Percentiles rank a stretch among this genome's conserved stretches.
phyloP scores from a whole-genome alignment of 2,329 filamentous ascomycete species.

The Fusarium hostae region DNA sequence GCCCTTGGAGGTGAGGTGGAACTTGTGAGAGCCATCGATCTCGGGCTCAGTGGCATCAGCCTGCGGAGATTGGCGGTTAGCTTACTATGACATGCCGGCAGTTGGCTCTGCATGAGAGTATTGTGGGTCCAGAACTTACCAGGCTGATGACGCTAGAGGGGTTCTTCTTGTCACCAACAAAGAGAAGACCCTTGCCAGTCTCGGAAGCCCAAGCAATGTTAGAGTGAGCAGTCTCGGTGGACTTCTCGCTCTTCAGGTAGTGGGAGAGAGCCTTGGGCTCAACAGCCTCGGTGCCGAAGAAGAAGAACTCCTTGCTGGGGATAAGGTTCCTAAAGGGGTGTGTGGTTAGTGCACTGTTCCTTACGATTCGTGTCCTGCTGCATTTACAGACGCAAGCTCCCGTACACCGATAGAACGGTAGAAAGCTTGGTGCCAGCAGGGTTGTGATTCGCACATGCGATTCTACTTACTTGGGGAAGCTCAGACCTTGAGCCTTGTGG shows the following conservation, averaged over 20 bases:
- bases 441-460: neutral
- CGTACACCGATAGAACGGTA: neutral
- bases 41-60: conserved; percentile 75
- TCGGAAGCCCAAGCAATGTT: conserved; percentile 89
- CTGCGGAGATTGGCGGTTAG: conserved; percentile 48
- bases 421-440: neutral
- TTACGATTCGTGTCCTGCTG: too few species aligned
- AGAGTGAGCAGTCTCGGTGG: conserved; percentile 76
- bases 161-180: conserved; percentile 86
- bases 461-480: conserved; percentile 82
- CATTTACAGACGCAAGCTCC: neutral
- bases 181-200: conserved; percentile 95
- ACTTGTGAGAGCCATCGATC: conserved; percentile 81
- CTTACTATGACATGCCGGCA: conserved; percentile 31
- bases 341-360: conserved; percentile 37
- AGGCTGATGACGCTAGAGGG: conserved; percentile 87
- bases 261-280: conserved; percentile 77
- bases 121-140: conserved; percentile 64
- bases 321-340: conserved; percentile 75
- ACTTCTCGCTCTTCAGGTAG: conserved; percentile 92
- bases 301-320: conserved; percentile 94
- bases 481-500: conserved; percentile 87
- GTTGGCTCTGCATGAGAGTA: conserved; percentile 17
- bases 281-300: conserved; percentile 79
- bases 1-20: conserved; percentile 84